Conservation (phyloP, 768 basidiomycete species). For the Mycena kentingensis region DNA sequence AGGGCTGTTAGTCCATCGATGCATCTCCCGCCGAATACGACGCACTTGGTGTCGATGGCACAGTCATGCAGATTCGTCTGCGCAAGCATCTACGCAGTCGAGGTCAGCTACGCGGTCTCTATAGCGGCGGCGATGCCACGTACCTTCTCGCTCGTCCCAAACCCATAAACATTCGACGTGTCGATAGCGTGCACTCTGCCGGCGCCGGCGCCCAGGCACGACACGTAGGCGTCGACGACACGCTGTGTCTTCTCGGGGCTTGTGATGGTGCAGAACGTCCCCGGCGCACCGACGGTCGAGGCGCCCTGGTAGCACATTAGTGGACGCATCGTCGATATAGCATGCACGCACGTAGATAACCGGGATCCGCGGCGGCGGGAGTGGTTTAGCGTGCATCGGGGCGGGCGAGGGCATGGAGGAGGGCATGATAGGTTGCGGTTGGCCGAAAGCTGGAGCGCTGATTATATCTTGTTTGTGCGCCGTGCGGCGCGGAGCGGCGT, state of each 20-base stretch:
- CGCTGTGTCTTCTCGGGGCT: constrained; percentile 39
- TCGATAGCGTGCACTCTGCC: constrained; percentile 37
- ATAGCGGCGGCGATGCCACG: constrained; percentile 1
- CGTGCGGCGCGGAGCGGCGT: no score
- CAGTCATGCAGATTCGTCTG: constrained; percentile 40
- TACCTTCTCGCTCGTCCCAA: constrained; percentile 49
- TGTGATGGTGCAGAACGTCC: constrained; percentile 42
- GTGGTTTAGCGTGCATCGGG: no score
- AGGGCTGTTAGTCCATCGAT: no score
- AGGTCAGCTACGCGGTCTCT: neutral
- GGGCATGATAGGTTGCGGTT: no score
- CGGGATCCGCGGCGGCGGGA: constrained; percentile 39
- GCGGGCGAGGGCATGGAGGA: no score
- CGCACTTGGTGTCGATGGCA: constrained; percentile 48
- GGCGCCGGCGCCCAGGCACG: constrained; percentile 28
- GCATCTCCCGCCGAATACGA: no score
- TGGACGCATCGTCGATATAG: neutral
- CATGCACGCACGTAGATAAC: constrained; percentile 34
- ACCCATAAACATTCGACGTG: constrained; percentile 46
- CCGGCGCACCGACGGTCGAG: constrained; percentile 43
- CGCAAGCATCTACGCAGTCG: constrained; percentile 33
- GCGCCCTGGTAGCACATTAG: constrained; percentile 38
- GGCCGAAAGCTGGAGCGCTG: no score
- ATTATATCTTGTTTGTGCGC: no score
- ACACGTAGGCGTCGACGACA: constrained; percentile 43